phyloP scores from a whole-genome alignment of 179 eudicot species.

The Pouteria campechiana region DNA sequence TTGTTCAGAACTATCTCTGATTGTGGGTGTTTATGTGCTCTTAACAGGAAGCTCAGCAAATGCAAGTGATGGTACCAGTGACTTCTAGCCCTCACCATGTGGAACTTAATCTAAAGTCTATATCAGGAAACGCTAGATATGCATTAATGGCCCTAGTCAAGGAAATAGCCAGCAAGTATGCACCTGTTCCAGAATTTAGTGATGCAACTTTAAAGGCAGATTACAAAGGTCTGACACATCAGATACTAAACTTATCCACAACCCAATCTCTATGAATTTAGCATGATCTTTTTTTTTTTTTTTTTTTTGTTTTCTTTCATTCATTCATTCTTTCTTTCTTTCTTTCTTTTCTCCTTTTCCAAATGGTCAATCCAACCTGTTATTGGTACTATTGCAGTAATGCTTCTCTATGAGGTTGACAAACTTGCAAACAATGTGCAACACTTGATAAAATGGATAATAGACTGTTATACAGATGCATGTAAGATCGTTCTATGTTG shows the following conservation, averaged over 20 bases:
- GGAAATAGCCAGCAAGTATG: conserved; percentile 23
- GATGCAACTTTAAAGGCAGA: conserved; percentile 18
- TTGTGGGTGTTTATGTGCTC: too few species aligned
- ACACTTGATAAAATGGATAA: conserved; percentile 40
- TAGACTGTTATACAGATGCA: conserved; percentile 42
- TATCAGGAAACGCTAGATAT: conserved; percentile 27
- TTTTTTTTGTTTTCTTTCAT: too few species aligned
- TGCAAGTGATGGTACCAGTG: conserved; percentile 28
- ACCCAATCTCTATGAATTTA: background rate
- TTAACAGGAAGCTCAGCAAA: conserved; percentile 25
- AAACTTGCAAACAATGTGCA: conserved; percentile 32
- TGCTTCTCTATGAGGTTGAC: conserved; percentile 41
- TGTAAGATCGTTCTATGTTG: conserved; percentile 38
- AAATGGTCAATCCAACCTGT: too few species aligned
- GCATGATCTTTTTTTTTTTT: background rate
- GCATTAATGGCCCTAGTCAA: conserved; percentile 36
- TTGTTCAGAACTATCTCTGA: too few species aligned
- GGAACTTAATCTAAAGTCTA: conserved; percentile 28
- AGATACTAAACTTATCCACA: too few species aligned
- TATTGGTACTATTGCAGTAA: conserved; percentile 24
- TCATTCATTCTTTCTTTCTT: too few species aligned
- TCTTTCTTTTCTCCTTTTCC: too few species aligned
- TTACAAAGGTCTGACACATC: conserved; percentile 26
- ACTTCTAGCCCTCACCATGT: conserved; percentile 40
- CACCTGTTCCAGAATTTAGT: conserved; percentile 28